phyloP scores from a whole-genome alignment of 2,329 filamentous ascomycete genomes.

The Colletotrichum incanum region DNA sequence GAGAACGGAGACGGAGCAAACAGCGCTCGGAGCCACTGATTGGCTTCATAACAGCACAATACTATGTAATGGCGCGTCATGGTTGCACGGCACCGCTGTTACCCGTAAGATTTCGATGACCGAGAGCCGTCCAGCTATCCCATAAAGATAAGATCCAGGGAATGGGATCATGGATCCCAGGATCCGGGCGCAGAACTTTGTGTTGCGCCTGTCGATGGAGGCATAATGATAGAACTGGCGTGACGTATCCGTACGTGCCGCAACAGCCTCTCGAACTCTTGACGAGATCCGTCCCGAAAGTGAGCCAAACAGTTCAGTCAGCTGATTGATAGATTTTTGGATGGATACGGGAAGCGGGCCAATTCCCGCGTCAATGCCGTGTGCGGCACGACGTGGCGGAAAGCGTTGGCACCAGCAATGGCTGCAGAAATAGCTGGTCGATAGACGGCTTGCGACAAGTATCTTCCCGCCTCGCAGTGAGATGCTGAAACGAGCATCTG shows the following conservation, averaged over 20 bases:
- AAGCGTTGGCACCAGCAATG: not conserved
- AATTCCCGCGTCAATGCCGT: constrained; percentile 29
- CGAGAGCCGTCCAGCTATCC: not conserved
- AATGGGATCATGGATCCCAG: not conserved
- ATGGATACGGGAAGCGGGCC: not conserved
- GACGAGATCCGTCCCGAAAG: not conserved
- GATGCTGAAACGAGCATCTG: not conserved
- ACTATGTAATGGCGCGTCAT: not conserved
- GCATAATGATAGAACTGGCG: not conserved
- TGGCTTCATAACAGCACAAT: too few species aligned
- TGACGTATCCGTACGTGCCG: not conserved
- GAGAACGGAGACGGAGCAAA: not conserved
- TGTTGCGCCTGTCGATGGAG: not conserved
- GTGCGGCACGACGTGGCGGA: constrained; percentile 7
- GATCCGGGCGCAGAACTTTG: not conserved
- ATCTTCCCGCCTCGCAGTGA: not conserved
- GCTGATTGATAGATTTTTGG: not conserved
- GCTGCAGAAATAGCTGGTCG: not conserved
- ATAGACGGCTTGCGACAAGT: not conserved
- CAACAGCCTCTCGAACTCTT: not conserved
- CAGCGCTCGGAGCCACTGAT: not conserved
- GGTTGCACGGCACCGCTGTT: not conserved
- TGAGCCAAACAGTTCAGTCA: not conserved
- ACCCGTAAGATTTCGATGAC: not conserved
- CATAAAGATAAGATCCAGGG: not conserved